A percentile compares a stretch with the other conserved stretches of the same genome.
phyloP scores from a whole-genome alignment of 495 filamentous ascomycete genomes.

The Echria macrotheca region DNA sequence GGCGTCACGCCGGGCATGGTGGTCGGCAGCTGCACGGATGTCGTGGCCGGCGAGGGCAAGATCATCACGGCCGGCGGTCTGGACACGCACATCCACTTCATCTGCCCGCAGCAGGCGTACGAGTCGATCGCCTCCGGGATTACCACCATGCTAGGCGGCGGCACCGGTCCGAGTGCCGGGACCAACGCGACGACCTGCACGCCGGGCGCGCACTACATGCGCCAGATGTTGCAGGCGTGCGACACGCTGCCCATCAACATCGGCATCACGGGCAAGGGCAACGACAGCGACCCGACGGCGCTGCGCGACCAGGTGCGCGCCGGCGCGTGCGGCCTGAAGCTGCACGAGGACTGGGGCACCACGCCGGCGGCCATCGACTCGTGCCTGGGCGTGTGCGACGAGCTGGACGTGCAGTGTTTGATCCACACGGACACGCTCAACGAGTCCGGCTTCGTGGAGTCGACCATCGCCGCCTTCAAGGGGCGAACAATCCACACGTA shows the following conservation, averaged over 20 bases:
- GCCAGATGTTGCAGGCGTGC: constrained; percentile 88
- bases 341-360: constrained; percentile 96
- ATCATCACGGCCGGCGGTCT: constrained; percentile 91
- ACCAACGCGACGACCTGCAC: constrained; percentile 96
- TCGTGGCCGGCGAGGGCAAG: constrained; percentile 90
- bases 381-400: constrained; percentile 82
- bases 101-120: constrained; percentile 89
- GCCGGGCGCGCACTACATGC: constrained; percentile 75
- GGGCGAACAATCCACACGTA: constrained; percentile 94
- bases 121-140: constrained; percentile 85
- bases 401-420: constrained; percentile 87
- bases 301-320: constrained; percentile 78
- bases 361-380: constrained; percentile 91
- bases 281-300: constrained; percentile 68
- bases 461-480: constrained; percentile 83
- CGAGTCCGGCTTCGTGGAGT: constrained; percentile 94
- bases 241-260: constrained; percentile 86
- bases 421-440: constrained; percentile 98
- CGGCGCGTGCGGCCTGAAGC: constrained; percentile 85
- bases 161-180: constrained; percentile 90
- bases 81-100: constrained; percentile 93
- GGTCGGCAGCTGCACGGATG: constrained; percentile 86
- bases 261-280: constrained; percentile 94
- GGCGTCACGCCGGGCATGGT: constrained; percentile 74
- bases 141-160: constrained; percentile 88